phyloP scores from a whole-genome alignment of 345 rosid species.

The Hibiscus tridactylites region DNA sequence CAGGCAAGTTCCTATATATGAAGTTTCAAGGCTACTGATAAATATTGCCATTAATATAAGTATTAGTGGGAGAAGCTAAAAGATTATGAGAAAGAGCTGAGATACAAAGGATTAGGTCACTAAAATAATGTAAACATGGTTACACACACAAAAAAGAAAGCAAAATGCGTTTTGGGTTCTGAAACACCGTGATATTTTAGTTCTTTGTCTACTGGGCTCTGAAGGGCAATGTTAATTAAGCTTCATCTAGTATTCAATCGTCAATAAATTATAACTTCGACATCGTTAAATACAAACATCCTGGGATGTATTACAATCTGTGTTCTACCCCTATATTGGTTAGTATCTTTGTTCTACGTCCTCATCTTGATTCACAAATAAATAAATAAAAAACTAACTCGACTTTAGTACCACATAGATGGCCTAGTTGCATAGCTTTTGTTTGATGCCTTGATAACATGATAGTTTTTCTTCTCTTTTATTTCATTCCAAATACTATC shows the following conservation, averaged over 20 bases:
- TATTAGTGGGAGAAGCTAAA: not conserved
- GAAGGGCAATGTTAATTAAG: not conserved
- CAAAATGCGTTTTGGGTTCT: not conserved
- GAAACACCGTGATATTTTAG: not conserved
- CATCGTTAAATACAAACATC: not conserved
- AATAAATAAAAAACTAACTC: too few species aligned
- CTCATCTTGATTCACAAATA: not conserved
- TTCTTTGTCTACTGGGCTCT: too few species aligned
- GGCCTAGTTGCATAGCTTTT: not conserved
- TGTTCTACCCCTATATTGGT: not conserved
- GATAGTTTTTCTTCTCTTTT: not conserved
- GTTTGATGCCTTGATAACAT: not conserved
- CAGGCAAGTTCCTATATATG: constrained; percentile 46
- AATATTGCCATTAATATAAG: not conserved
- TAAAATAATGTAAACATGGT: not conserved
- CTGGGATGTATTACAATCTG: not conserved
- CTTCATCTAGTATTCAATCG: not conserved
- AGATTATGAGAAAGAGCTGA: not conserved
- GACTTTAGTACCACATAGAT: not conserved
- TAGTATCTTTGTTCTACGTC: not conserved
- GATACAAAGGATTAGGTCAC: not conserved
- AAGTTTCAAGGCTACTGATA: constrained; percentile 1
- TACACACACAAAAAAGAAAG: not conserved
- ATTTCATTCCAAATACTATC: not conserved
- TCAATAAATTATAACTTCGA: not conserved